Base-by-base conservation (phyloP, 805 yeast species). In the Monosporozyma solicola region DNA sequence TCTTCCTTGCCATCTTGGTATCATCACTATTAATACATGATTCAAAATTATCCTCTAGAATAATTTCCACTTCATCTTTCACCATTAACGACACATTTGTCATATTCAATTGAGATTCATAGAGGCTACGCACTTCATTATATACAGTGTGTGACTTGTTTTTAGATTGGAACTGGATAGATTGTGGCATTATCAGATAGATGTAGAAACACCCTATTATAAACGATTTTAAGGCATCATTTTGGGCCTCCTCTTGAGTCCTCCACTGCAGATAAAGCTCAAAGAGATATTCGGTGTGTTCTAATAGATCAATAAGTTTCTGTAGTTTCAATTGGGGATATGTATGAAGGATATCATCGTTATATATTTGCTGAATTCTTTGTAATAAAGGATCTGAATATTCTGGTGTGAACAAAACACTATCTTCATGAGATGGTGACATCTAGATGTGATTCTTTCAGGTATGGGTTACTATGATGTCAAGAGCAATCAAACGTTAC, bases 61-160 rank as follows among this genome's bases (percentile, higher is more conserved):
- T 60, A 1, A 61, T 49, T 27, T 64, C 64, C 20, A 72, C 66
- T 49, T 68, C 69, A 46, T 66, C 62, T 2, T 63, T 65, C 1
- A 70, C 71, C 62, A 69, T 69, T 1, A 62, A 54, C 35, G 69
- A 55, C n/a, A 72, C 76, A 50, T 73, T 72, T 4, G 71, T 61
- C 76, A 72, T 72, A 49, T 67, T 69, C 7, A 68, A 59, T 51
- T 72, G 72, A 50, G 63, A 63, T 52, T 72, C 72, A 49, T 65
- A 72, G 47, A 69, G 48, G 51, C 60, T 67, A 53, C 69, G 71
- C 51, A 72, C 56, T 10, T 68, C 67, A 22, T 64, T 59, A 48
- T 72, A 73, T n/a, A 72, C 60, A 27, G 68, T 67, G 51, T 66
- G 70, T 52, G 71, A 69, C 54, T 70, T 72, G 55, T 72, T 72